These are phyloP conservation scores for Fusarium brachygibbosum DNA, from an alignment of 2,329 filamentous ascomycete genomes.

Conservation along the genomic window DNA sequence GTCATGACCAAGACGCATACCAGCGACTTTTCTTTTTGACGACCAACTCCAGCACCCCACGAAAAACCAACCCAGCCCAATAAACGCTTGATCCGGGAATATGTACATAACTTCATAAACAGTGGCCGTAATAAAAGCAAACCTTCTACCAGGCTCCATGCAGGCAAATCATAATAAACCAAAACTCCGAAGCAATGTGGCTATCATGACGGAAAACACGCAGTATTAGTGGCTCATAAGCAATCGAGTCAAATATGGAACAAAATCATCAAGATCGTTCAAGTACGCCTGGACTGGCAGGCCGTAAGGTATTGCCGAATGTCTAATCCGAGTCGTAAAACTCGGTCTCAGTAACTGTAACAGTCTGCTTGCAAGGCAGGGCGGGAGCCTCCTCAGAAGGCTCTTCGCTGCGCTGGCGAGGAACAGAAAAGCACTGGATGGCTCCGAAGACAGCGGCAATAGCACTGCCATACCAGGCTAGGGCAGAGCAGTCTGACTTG, in stretches of 20 bases:
- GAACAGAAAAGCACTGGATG: conserved; percentile 71
- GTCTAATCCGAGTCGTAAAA: conserved; percentile 46
- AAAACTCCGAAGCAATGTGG: conserved; percentile 22
- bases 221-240: conserved; percentile 6
- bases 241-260: conserved; percentile 8
- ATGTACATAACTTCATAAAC: conserved; percentile 32
- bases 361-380: conserved; percentile 36
- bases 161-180: conserved; percentile 12
- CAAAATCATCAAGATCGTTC: neutral
- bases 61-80: conserved; percentile 9
- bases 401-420: conserved; percentile 50
- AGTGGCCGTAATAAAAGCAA: conserved; percentile 14
- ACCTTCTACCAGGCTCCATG: conserved; percentile 5
- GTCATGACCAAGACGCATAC: conserved; percentile 5
- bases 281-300: neutral
- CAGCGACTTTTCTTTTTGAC: conserved; percentile 5
- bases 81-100: conserved; percentile 20
- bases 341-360: conserved; percentile 51
- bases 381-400: conserved; percentile 50
- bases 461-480: conserved; percentile 75
- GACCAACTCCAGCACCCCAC: conserved; percentile 22
- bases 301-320: neutral
- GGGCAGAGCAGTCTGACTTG: conserved; percentile 69
- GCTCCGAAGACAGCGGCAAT: conserved; percentile 69
- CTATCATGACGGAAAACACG: conserved; percentile 5